Base-by-base conservation (phyloP, 208 protist species). In the Hexamita inflata region DNA sequence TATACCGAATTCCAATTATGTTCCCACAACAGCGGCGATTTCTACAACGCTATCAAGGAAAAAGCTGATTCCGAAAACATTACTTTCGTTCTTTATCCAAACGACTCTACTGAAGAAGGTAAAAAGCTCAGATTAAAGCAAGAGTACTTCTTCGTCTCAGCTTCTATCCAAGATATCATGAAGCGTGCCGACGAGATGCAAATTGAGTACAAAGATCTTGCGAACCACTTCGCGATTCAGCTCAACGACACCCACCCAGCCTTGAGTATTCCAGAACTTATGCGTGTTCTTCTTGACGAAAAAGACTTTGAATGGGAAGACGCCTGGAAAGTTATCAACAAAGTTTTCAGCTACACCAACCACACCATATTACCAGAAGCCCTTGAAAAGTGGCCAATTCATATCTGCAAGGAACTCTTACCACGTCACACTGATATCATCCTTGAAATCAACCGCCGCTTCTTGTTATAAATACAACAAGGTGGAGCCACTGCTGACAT, bases 211-310 rank as follows among this genome's bases (percentile, higher is more conserved):
- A 30, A 4, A 28, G 39, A 75, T n/a, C 77, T 87, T 64, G 79
- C 38, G 1, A 58, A 85, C 24, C 67, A 60, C 35, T 58, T 59
- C 38, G 81, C 81, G 4, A 88, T 93, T 61, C 90, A 93, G 78
- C 76, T 92, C 1, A 93, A 93, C 70, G 90, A 93, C 76, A 93
- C 89, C 24, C 90, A 93, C 75, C 90, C 90, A 29, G 80, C 88
- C 32, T 35, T 93, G 0, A 87, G 80, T 74, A 85, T 90, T 35
- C 80, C 85, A 32, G 90, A 93, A 65, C 75, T 92, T 7, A 84
- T 88, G 77, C 77, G 75, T 30, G 29, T 86, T 19, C 74, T 88
- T 0, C n/a, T 88, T 28, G 87, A 90, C 74, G 74, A 86, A 9
- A 76, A 90, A 32, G 41, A 64, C 29, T 38, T 90, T 26, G 58